These are phyloP conservation scores for Gastrodia elata DNA, from an alignment of 106 monocot species.

Conservation along the genomic window DNA sequence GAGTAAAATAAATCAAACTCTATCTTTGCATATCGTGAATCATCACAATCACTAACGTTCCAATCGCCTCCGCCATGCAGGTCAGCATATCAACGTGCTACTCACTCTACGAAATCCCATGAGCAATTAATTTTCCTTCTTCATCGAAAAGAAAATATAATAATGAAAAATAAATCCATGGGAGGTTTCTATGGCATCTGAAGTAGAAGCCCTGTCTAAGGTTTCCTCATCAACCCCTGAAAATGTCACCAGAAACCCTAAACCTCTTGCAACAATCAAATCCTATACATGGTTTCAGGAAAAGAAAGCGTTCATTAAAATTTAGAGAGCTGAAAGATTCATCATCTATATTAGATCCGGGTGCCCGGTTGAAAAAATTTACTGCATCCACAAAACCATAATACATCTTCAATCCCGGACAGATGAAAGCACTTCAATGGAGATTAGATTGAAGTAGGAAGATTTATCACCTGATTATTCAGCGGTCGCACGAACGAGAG, in stretches of 20 bases:
- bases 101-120: too few species aligned
- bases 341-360: background rate
- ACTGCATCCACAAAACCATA: background rate
- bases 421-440: background rate
- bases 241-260: background rate
- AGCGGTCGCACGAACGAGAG: background rate
- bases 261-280: background rate
- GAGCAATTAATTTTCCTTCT: too few species aligned
- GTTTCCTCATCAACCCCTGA: background rate
- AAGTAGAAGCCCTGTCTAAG: background rate
- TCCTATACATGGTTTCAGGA: background rate
- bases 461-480: background rate
- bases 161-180: background rate
- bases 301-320: background rate
- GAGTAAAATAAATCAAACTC: too few species aligned
- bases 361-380: background rate
- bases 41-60: too few species aligned
- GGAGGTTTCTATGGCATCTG: background rate
- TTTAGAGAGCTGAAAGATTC: background rate
- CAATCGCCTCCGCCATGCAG: too few species aligned
- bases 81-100: too few species aligned
- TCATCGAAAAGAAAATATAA: too few species aligned
- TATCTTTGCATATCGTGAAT: background rate
- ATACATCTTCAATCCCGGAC: background rate
- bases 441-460: background rate